A percentile compares a stretch with the other conserved stretches of the same genome.
phyloP scores from a whole-genome alignment of 2,329 filamentous ascomycete species.

The Colletotrichum sp. region DNA sequence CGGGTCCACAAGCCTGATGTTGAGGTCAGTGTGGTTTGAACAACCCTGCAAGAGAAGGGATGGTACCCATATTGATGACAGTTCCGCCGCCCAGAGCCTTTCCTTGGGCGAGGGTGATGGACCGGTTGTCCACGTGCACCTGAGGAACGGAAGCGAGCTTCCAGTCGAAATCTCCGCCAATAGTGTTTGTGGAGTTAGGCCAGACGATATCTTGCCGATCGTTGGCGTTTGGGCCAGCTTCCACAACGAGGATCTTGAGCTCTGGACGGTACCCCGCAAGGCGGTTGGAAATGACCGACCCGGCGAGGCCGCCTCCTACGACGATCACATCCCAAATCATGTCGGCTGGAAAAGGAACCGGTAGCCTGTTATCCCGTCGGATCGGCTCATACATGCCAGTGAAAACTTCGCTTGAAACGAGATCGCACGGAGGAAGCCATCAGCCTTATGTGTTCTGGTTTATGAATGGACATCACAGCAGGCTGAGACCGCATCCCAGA shows the following conservation, averaged over 20 bases:
- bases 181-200: constrained; percentile 31
- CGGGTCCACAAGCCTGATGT: constrained; percentile 43
- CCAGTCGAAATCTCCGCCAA: constrained; percentile 38
- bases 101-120: constrained; percentile 31
- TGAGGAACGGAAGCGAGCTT: constrained; percentile 37
- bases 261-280: constrained; percentile 27
- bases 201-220: constrained; percentile 29
- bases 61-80: constrained; percentile 41
- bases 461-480: not conserved
- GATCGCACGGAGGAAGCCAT: not conserved
- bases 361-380: not conserved
- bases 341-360: not conserved
- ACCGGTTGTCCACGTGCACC: constrained; percentile 26
- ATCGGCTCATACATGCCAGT: not conserved
- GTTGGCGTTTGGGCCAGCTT: constrained; percentile 39
- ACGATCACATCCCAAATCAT: constrained; percentile 39
- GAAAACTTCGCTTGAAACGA: not conserved
- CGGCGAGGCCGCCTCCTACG: constrained; percentile 42
- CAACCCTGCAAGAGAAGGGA: too few species aligned
- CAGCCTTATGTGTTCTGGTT: not conserved
- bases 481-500: not conserved
- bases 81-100: constrained; percentile 47
- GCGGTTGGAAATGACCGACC: constrained; percentile 39
- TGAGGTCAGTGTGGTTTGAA: not conserved
- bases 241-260: constrained; percentile 41